Evolutionary conservation across 345 rosid species (phyloP).

Genomic region (Aquilaria yunnanensis): DNA sequence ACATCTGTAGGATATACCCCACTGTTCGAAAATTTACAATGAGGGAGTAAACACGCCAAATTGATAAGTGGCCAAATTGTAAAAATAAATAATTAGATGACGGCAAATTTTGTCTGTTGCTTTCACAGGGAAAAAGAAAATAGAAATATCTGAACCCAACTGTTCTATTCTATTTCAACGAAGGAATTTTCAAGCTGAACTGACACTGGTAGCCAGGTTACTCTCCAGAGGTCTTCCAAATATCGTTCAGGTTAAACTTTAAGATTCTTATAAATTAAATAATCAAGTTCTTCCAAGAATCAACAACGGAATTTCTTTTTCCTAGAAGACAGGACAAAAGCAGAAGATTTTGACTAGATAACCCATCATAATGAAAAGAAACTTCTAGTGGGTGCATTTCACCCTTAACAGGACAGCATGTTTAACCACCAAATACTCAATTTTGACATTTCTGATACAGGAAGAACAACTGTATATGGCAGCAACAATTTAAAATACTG

Average conservation of each 20-base stretch:
- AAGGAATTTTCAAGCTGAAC: background rate
- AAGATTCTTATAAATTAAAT: too few species aligned
- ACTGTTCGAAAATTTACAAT: slow-evolving; percentile 31
- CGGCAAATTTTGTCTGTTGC: background rate
- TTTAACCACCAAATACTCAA: background rate
- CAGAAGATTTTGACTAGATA: too few species aligned
- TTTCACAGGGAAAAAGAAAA: background rate
- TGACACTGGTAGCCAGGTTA: too few species aligned
- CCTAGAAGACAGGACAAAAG: too few species aligned
- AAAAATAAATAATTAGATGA: background rate
- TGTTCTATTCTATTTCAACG: background rate
- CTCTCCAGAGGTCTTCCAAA: too few species aligned
- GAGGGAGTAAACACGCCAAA: background rate
- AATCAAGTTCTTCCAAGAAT: too few species aligned
- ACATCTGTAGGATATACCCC: slow-evolving; percentile 56
- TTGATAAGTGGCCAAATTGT: background rate
- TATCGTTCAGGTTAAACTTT: too few species aligned
- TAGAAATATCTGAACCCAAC: background rate
- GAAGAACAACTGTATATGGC: slow-evolving; percentile 2
- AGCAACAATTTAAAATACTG: background rate
- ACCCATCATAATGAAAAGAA: too few species aligned
- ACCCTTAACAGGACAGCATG: too few species aligned
- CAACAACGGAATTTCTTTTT: too few species aligned
- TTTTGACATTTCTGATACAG: slow-evolving; percentile 3
- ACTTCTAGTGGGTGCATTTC: too few species aligned